phyloP scores from a whole-genome alignment of 371 early-diverging fungal species.

The Syncephalis plumigaleata region DNA sequence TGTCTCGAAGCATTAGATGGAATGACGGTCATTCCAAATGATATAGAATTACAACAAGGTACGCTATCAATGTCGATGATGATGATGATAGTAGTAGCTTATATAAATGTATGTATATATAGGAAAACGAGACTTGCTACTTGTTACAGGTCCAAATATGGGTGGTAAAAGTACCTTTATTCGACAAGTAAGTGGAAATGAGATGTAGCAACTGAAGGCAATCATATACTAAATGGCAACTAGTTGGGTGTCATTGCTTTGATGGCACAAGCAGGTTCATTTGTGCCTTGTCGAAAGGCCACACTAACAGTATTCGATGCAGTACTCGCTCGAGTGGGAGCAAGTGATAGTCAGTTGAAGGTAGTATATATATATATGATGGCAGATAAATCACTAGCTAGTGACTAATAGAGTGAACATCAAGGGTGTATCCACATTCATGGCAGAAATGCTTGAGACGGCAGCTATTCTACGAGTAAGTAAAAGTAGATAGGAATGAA shows the following conservation, averaged over 20 bases:
- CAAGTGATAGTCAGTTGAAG: constrained; percentile 85
- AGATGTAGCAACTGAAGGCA: neutral
- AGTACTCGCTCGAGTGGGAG: constrained; percentile 91
- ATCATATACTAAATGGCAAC: neutral
- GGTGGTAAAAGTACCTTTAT: constrained; percentile 95
- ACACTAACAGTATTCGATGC: constrained; percentile 73
- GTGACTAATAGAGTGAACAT: neutral
- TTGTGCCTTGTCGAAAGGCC: constrained; percentile 86
- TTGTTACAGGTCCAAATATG: constrained; percentile 94
- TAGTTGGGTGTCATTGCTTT: constrained; percentile 80
- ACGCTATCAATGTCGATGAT: no score
- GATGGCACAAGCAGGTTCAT: constrained; percentile 97
- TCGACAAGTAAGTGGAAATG: constrained; percentile 49
- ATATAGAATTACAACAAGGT: constrained; percentile 56
- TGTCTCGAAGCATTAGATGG: constrained; percentile 89
- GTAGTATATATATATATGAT: neutral
- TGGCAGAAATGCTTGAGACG: constrained; percentile 99
- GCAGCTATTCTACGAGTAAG: constrained; percentile 72
- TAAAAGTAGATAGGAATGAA: neutral
- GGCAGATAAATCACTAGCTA: no score
- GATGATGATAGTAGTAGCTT: neutral
- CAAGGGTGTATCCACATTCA: constrained; percentile 90
- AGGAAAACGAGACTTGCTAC: constrained; percentile 44
- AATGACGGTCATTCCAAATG: constrained; percentile 86
- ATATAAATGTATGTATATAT: constrained; percentile 2